Conservation (phyloP, 2,329 filamentous ascomycete species). For the Talaromyces funiculosus region DNA sequence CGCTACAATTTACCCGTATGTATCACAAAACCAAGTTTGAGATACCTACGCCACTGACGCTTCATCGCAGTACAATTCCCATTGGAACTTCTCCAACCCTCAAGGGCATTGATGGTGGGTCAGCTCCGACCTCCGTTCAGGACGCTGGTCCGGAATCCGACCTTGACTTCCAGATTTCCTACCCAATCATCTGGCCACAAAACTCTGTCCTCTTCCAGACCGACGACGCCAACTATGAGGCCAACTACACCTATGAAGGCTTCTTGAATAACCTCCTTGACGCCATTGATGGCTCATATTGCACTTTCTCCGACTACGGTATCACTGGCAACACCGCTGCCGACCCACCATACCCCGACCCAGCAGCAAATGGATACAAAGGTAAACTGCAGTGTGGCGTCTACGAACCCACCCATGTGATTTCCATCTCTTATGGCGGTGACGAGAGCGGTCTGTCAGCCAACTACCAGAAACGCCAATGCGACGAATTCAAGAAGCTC, state of each 20-base stretch:
- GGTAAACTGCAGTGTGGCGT: conserved; percentile 40
- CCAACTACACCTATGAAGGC: conserved; percentile 33
- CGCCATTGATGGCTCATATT: conserved; percentile 47
- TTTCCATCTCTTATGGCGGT: conserved; percentile 53
- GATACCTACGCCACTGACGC: background rate
- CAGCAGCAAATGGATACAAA: conserved; percentile 36
- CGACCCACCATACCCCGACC: conserved; percentile 42
- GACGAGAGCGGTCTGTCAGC: conserved; percentile 52
- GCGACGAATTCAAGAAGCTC: conserved; percentile 48
- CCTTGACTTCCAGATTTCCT: conserved; percentile 44
- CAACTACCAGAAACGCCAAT: conserved; percentile 48
- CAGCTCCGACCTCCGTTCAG: conserved; percentile 27
- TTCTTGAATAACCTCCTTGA: conserved; percentile 47
- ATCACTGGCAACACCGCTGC: conserved; percentile 31
- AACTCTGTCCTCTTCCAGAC: conserved; percentile 45
- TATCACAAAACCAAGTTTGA: background rate
- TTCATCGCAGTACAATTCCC: conserved; percentile 30
- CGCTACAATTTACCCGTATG: conserved; percentile 27
- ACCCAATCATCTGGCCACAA: conserved; percentile 47
- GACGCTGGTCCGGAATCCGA: conserved; percentile 36
- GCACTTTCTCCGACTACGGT: conserved; percentile 33
- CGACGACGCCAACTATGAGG: conserved; percentile 38
- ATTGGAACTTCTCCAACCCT: conserved; percentile 36
- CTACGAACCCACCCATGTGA: conserved; percentile 50
- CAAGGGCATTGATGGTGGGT: conserved; percentile 37